Evolutionary conservation across 176 grass and related monocot genomes (phyloP).

Genomic region (Oryza punctata): DNA sequence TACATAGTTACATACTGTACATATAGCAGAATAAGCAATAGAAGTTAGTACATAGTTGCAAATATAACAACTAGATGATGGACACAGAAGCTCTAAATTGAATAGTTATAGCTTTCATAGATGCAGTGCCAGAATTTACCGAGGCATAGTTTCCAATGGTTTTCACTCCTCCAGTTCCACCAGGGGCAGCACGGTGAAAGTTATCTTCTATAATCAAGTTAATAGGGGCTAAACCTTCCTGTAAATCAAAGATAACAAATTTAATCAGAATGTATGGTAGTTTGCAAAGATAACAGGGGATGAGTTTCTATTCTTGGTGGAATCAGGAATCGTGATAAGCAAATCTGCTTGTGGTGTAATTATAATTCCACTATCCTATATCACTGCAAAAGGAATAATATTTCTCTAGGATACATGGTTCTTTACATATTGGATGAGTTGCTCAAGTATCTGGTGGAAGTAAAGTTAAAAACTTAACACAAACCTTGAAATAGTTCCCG

Average conservation of each 20-base stretch:
- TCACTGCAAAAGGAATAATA: background rate
- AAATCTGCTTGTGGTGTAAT: background rate
- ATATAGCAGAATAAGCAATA: background rate
- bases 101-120: background rate
- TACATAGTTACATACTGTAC: background rate
- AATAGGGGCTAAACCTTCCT: slow-evolving; percentile 91
- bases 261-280: background rate
- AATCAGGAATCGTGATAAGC: background rate
- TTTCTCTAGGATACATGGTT: background rate
- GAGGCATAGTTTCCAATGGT: slow-evolving; percentile 94
- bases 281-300: background rate
- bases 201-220: slow-evolving; percentile 89
- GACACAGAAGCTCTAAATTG: background rate
- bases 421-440: background rate
- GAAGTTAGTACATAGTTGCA: background rate
- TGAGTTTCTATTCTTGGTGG: background rate
- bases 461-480: slow-evolving; percentile 25
- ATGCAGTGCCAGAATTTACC: slow-evolving; percentile 42
- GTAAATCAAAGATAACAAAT: slow-evolving; percentile 36
- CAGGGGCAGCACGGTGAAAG: slow-evolving; percentile 79
- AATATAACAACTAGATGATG: background rate
- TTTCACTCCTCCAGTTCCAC: slow-evolving; percentile 93
- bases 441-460: background rate
- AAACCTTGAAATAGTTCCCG: slow-evolving; percentile 97
- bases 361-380: slow-evolving; percentile 1